These are phyloP conservation scores for Cladosporium colombiae DNA, from an alignment of 2,329 filamentous ascomycete genomes.

Conservation along the genomic window DNA sequence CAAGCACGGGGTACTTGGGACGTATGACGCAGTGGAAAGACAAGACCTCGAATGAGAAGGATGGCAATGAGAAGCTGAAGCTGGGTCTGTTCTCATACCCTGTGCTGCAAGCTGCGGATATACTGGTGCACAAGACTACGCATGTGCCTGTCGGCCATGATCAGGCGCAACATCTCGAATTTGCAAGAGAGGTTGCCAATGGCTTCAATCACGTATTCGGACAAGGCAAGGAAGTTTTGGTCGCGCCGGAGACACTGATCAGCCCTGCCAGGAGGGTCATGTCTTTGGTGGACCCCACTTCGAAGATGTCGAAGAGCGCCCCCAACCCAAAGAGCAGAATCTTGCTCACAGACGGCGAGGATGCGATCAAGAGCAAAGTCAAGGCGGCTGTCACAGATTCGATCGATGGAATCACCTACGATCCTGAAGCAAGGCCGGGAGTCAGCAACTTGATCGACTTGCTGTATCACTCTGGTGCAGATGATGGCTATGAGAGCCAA, in stretches of 20 bases:
- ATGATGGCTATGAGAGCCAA: constrained; percentile 38
- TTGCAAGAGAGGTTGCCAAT: constrained; percentile 79
- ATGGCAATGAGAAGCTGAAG: constrained; percentile 59
- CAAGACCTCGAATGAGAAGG: constrained; percentile 43
- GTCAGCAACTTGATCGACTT: constrained; percentile 86
- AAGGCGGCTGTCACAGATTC: constrained; percentile 76
- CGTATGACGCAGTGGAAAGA: constrained; percentile 99
- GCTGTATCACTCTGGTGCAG: constrained; percentile 59
- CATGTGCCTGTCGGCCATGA: constrained; percentile 98
- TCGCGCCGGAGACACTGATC: constrained; percentile 69
- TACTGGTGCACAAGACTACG: constrained; percentile 84
- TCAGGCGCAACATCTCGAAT: constrained; percentile 91
- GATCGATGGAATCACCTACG: constrained; percentile 67
- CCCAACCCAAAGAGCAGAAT: constrained; percentile 72
- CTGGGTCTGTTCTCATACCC: constrained; percentile 94
- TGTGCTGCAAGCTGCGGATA: constrained; percentile 91
- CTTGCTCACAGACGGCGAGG: constrained; percentile 70
- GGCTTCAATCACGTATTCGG: constrained; percentile 81
- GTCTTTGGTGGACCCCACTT: constrained; percentile 74
- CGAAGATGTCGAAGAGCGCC: constrained; percentile 96
- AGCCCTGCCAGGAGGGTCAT: constrained; percentile 85
- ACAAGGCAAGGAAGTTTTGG: constrained; percentile 51
- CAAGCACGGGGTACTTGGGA: constrained; percentile 88
- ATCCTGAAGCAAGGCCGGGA: constrained; percentile 69
- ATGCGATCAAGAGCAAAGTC: constrained; percentile 69